phyloP scores from a whole-genome alignment of 2,329 filamentous ascomycete species.

The Aspergillaceae sp. region DNA sequence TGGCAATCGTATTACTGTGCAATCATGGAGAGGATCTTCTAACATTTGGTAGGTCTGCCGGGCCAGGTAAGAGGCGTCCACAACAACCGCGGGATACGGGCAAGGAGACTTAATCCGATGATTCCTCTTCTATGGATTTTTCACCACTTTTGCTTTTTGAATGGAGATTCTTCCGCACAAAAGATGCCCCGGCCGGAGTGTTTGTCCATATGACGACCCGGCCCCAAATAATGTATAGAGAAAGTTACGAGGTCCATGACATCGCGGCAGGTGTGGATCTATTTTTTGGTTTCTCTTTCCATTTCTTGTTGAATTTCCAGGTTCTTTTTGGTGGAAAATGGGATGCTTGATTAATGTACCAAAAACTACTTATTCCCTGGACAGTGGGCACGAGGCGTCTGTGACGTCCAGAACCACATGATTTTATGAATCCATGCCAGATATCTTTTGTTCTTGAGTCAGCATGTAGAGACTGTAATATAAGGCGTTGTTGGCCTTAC shows the following conservation, averaged over 20 bases:
- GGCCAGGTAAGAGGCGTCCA: slow-evolving; percentile 28
- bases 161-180: too few species aligned
- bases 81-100: slow-evolving; percentile 16
- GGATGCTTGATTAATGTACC: slow-evolving; percentile 4
- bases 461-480: too few species aligned
- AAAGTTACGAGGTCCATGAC: neutral
- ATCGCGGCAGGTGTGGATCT: neutral
- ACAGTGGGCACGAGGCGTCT: slow-evolving; percentile 15
- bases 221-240: neutral
- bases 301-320: neutral
- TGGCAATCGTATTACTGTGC: slow-evolving; percentile 10
- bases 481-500: neutral
- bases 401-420: slow-evolving; percentile 20
- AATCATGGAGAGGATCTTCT: slow-evolving; percentile 1
- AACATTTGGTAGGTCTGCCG: slow-evolving; percentile 29
- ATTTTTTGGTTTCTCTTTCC: neutral
- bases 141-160: too few species aligned
- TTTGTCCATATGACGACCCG: neutral
- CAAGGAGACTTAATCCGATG: slow-evolving; percentile 13
- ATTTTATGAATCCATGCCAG: slow-evolving; percentile 21
- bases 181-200: neutral
- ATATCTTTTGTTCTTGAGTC: neutral
- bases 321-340: neutral
- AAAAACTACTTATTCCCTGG: slow-evolving; percentile 13
- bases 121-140: too few species aligned